Evolutionary conservation across 805 yeast genomes (phyloP), one percentile per base, ranked within the genome.

Genomic region (Nadsonia fulvescens): DNA sequence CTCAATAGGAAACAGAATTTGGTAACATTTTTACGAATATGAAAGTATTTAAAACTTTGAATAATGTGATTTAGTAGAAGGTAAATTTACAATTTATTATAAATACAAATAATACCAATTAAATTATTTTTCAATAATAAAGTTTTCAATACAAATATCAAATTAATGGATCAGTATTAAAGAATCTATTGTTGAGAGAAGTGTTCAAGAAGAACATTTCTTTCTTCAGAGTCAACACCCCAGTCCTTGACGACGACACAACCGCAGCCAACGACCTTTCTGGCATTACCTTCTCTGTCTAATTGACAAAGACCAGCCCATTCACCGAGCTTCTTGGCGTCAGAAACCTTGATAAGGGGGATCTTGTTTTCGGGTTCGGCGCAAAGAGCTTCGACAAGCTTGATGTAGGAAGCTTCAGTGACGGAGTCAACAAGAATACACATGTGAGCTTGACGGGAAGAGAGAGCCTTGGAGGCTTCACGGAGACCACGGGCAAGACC

Each of bases 401-500:
- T 82, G 59, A 77, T 66, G 69, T 89, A 89, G 47, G 89, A 73
- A 51, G 70, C 91, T 73, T 89, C 98, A 53, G 94, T 89, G 58
- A 89, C 95, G 46, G 96, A 72, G 68, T 86, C 95, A 64, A 92
- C 82, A 51, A 89, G 70, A 56, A 89, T 93, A 67, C 83, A 76
- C 59, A 89, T 70, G 66, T 86, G 92, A 49, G 95, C 99, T 66
- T 83, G 91, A 61, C 93, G 81, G 63, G 81, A 70, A 54, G 93
- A 70, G 48, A 89, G 72, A 62, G 95, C 96, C 78, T 89, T 89
- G 56, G 95, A 79, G 46, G 96, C 91, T 71, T 89, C 98, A 74
- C 96, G 89, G 62, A 89, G 75, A 74, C 99, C 99, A 71, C 99
- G 86, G 61, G 96, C 96, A 64, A 89, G 79, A 66, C 99, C 98